A percentile compares a stretch with the other conserved stretches of the same genome.
These are phyloP conservation scores for Saussurea involucrata DNA, from an alignment of 129 eudicot genomes.

Conservation along the genomic window DNA sequence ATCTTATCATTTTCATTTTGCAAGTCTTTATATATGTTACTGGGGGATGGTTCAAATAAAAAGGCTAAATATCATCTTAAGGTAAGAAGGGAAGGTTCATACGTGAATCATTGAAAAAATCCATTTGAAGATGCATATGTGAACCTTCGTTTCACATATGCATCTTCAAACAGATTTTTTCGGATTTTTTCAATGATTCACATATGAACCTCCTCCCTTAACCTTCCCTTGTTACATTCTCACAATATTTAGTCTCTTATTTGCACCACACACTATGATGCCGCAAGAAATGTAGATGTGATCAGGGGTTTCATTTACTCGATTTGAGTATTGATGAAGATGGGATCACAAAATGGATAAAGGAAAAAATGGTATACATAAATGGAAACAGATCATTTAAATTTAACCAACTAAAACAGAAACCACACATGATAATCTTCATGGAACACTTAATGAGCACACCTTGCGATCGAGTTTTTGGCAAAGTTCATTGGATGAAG, in stretches of 20 bases:
- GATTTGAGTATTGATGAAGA: background rate
- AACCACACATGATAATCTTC: background rate
- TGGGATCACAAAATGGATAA: background rate
- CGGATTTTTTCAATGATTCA: too few relatives aligned
- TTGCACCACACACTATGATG: too few relatives aligned
- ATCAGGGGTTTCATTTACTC: background rate
- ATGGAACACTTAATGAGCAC: slow-evolving; percentile 7
- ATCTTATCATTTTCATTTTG: background rate
- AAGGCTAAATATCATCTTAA: too few relatives aligned
- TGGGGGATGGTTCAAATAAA: too few relatives aligned
- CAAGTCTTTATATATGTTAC: background rate
- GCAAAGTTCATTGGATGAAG: slow-evolving; percentile 36
- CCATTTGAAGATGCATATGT: too few relatives aligned
- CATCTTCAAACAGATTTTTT: too few relatives aligned
- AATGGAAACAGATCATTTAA: background rate
- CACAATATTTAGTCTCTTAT: too few relatives aligned
- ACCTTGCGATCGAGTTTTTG: slow-evolving; percentile 57
- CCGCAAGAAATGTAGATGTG: background rate
- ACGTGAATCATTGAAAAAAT: too few relatives aligned
- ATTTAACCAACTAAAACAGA: background rate
- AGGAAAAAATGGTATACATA: background rate
- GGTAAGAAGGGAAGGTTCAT: too few relatives aligned
- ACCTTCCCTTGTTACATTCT: too few relatives aligned
- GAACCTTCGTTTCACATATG: too few relatives aligned
- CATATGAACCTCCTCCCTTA: too few relatives aligned